A percentile compares a stretch with the other conserved stretches of the same genome.
phyloP scores from a whole-genome alignment of 148 eudicot species.

The Dianthus caryophyllus region DNA sequence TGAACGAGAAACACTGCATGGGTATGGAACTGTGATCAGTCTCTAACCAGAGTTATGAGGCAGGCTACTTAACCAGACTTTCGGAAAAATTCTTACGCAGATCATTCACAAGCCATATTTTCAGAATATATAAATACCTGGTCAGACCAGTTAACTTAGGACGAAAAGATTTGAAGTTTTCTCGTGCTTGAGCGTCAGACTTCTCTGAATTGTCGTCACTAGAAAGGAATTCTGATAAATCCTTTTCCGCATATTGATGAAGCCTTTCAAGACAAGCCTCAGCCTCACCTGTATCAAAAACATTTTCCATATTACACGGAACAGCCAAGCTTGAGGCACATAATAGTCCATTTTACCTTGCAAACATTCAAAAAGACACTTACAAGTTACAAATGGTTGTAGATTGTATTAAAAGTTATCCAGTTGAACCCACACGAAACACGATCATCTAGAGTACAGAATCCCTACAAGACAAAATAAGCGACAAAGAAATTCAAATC shows the following conservation, averaged over 20 bases:
- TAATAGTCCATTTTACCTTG: constrained; percentile 39
- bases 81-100: not conserved
- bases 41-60: not conserved
- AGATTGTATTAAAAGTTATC: not conserved
- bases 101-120: not conserved
- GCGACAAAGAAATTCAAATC: not conserved
- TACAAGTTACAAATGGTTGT: not conserved
- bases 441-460: constrained; percentile 5
- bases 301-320: not conserved
- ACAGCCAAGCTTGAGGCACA: not conserved
- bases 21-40: not conserved
- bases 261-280: constrained; percentile 80
- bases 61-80: not conserved
- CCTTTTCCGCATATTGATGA: constrained; percentile 81
- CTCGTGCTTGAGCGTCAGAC: constrained; percentile 17
- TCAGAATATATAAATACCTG: constrained; percentile 29
- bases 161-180: constrained; percentile 43
- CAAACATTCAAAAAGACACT: constrained; percentile 55
- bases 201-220: constrained; percentile 23
- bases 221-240: constrained; percentile 38
- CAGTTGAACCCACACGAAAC: constrained; percentile 1
- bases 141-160: constrained; percentile 59
- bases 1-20: constrained; percentile 56
- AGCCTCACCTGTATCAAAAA: constrained; percentile 46
- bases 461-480: not conserved